A percentile compares a stretch with the other conserved stretches of the same genome.
Conservation (phyloP, 768 basidiomycete genomes). For the Exidia glandulosa region DNA sequence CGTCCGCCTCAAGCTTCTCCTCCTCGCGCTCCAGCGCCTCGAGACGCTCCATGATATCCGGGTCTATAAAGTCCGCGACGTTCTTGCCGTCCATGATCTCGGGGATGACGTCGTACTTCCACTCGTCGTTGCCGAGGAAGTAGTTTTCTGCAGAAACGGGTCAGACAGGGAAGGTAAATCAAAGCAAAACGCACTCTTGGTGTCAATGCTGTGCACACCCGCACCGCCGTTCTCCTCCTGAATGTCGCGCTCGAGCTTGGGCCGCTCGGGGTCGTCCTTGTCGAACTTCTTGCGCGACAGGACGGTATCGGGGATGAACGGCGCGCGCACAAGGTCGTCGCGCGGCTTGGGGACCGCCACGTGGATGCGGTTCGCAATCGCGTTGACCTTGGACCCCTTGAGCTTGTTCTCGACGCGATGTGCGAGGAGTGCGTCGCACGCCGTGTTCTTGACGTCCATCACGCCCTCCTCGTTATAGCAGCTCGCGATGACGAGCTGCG, state of each 20-base stretch:
- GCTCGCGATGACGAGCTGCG: constrained; percentile 74
- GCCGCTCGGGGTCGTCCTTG: constrained; percentile 72
- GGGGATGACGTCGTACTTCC: constrained; percentile 97
- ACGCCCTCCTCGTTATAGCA: constrained; percentile 97
- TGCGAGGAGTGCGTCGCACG: constrained; percentile 90
- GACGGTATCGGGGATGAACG: constrained; percentile 83
- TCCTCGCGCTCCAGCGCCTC: constrained; percentile 97
- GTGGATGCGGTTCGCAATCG: constrained; percentile 89
- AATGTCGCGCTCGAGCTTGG: constrained; percentile 62
- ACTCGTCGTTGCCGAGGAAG: constrained; percentile 75
- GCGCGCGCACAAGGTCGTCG: constrained; percentile 78
- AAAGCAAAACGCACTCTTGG: constrained; percentile 55
- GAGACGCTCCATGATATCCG: constrained; percentile 92
- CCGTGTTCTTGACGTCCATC: constrained; percentile 90
- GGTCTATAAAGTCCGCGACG: constrained; percentile 95
- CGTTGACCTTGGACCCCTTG: constrained; percentile 86
- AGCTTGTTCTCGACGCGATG: constrained; percentile 92
- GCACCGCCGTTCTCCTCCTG: constrained; percentile 83
- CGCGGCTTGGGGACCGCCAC: constrained; percentile 85
- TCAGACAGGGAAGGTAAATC: neutral
- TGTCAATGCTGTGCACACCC: constrained; percentile 83
- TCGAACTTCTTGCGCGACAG: constrained; percentile 74
- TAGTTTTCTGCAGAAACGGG: constrained; percentile 63
- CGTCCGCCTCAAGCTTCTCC: constrained; percentile 85
- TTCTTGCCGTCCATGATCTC: constrained; percentile 99